Evolutionary conservation across 345 rosid genomes (phyloP), one percentile per base, ranked within the genome.

Genomic region (Lumnitzera littorea): DNA sequence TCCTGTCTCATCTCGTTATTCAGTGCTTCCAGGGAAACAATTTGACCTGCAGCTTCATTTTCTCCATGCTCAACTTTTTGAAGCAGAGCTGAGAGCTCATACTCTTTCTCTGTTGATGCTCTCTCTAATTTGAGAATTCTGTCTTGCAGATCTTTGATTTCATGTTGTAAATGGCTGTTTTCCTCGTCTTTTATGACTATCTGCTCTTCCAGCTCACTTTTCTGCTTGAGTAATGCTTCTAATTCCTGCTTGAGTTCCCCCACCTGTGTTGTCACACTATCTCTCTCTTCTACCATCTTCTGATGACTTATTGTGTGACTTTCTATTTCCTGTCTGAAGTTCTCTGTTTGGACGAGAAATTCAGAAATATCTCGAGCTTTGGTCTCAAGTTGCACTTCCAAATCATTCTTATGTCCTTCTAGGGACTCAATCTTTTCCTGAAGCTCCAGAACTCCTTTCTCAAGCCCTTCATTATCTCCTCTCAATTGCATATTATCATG

Each of bases 21-120:
- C 70, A 75, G 78, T 48, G 52, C 71, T 62, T 70, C 62, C 66
- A 89, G 60, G 57, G 78, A 69, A 56, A 59, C 56, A 67, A 76
- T 69, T 63, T 65, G 72, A 69, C 77, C 76, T 9, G 82, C 74
- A 46, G 83, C 73, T 76, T 84, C 83, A 61, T 62, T 73, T 54
- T 69, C 83, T 50, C 49, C 62, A 15, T 25, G 66, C 50, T 53
- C 48, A 43, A 71, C 78, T 61, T 74, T 68, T 67, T 73, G 81
- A 60, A 61, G 75, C 15, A 80, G 70, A 56, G 72, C 72, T 59
- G 60, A 80, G 57, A 83, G 67, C 70, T 77, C 84, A 4, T 68
- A 57, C 53, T 58, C 76, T 70, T 74, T 80, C 54, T 70, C 87
- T n/a, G 73, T 52, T 36, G 60, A 31, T 15, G 55, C 47, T 53